Base-by-base conservation (phyloP, 2,329 filamentous ascomycete genomes). In the Fusarium duplospermum region DNA sequence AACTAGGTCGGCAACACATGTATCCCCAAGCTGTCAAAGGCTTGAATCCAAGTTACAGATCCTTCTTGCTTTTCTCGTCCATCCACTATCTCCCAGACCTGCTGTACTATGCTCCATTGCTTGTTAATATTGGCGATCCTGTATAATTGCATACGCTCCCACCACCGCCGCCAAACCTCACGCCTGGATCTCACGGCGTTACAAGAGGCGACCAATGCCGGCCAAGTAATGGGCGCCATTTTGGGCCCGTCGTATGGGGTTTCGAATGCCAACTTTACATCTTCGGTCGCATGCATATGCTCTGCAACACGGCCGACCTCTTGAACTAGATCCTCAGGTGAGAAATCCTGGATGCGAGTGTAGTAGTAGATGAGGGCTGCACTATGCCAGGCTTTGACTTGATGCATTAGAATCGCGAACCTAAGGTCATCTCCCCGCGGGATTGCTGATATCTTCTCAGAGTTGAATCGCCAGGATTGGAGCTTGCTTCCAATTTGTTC, bases 131-230 rank as follows among this genome's bases (percentile, higher is more conserved):
- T 67, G 2, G 64, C 67, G 33, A 70, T 70, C 5, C 42, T 45
- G 9, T 70, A 70, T 6, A 52, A 27, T 13, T 64, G 47, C 20
- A 70, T 56, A 14, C 64, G 27, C 24, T 67, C 60, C 67, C 67
- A 70, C 67, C 67, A 70, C n/a, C 35, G 10, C n/a, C 45, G 59
- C 42, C 67, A 70, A 16, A 27, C 13, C 9, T 57, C 54, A n/a
- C 67, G 54, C 11, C 45, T 22, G 4, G 16, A 13, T 11, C 35
- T 40, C 33, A 20, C 1, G 14, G 56, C 33, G 35, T 40, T 59
- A 6, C 35, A 59, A 38, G 56, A 59, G 10, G 56, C 56, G 9
- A 59, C 29, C 11, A 59, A n/a, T 18, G 56, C 56, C 6, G 56
- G 56, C 56, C 56, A 59, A n/a, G 56, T 59, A 11, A 59, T 27